Conservation (phyloP, 148 eudicot species). For the Vaccinium macrocarpon region DNA sequence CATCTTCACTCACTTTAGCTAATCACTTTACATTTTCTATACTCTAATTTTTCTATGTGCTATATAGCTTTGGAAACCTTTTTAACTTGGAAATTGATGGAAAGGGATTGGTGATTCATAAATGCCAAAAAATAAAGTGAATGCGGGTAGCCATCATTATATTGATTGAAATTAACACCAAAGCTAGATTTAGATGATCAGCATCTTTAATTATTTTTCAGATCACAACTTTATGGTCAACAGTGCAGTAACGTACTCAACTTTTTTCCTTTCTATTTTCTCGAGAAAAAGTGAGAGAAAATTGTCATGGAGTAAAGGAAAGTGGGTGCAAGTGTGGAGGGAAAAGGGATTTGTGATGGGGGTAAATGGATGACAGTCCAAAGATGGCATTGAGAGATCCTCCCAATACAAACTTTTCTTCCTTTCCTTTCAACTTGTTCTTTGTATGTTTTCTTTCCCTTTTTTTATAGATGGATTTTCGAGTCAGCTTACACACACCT, state of each 20-base stretch:
- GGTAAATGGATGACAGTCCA: constrained; percentile 32
- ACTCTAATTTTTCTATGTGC: neutral
- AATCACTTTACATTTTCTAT: constrained; percentile 1
- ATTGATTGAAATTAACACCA: constrained; percentile 26
- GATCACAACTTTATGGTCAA: constrained; percentile 17
- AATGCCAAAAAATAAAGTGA: constrained; percentile 27
- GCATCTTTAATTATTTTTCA: constrained; percentile 14
- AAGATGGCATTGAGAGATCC: constrained; percentile 31
- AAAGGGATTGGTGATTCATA: constrained; percentile 14
- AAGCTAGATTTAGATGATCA: constrained; percentile 9
- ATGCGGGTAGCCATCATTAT: constrained; percentile 25
- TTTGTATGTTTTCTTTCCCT: neutral
- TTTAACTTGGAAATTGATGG: constrained; percentile 8
- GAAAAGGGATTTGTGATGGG: constrained; percentile 18
- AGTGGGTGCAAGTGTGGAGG: constrained; percentile 30
- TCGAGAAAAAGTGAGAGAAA: constrained; percentile 14
- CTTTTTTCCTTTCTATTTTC: constrained; percentile 16
- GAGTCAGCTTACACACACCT: too few species aligned
- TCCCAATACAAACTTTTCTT: constrained; percentile 16
- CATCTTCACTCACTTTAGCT: constrained; percentile 11
- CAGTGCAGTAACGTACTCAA: neutral
- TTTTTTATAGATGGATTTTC: too few species aligned
- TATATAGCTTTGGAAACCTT: constrained; percentile 3
- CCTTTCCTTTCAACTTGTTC: constrained; percentile 18
- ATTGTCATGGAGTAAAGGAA: constrained; percentile 27